Percentiles rank a stretch among this genome's conserved stretches.
phyloP scores from a whole-genome alignment of 768 basidiomycete species.

The Gymnopilus dilepis region DNA sequence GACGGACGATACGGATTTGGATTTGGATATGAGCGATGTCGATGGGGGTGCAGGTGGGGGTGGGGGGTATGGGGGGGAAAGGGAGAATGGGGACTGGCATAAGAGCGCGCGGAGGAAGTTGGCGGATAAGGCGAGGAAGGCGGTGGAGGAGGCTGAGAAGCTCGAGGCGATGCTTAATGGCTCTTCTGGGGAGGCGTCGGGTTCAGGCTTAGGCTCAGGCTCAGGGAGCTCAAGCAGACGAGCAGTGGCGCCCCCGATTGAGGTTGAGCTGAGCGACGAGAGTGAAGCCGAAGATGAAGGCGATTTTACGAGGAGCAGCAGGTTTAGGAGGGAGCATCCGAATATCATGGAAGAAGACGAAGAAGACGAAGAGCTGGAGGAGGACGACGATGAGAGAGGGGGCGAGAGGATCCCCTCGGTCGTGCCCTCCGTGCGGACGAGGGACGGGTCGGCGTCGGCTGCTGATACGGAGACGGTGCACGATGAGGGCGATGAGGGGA shows the following conservation, averaged over 20 bases:
- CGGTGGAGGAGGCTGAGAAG: constrained; percentile 53
- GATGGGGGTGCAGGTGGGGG: too few relatives aligned
- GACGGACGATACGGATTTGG: constrained; percentile 56
- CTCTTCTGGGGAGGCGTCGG: too few relatives aligned
- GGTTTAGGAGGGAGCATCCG: constrained; percentile 52
- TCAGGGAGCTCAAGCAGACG: constrained; percentile 9
- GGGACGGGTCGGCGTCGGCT: constrained; percentile 19
- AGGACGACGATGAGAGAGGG: constrained; percentile 26
- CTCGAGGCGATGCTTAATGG: constrained; percentile 31
- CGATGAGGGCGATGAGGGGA: constrained; percentile 25
- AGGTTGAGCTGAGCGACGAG: constrained; percentile 35
- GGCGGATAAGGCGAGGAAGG: constrained; percentile 70
- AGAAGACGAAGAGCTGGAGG: constrained; percentile 51
- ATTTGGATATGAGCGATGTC: constrained; percentile 51
- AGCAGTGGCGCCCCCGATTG: constrained; percentile 30
- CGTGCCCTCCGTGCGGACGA: constrained; percentile 14
- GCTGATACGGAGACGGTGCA: constrained; percentile 16
- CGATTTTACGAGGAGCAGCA: constrained; percentile 41
- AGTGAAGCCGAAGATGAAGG: constrained; percentile 31
- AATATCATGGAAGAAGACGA: constrained; percentile 78
- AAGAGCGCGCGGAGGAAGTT: constrained; percentile 67
- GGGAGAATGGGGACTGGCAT: constrained; percentile 61
- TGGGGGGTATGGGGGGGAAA: constrained; percentile 36
- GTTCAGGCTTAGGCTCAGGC: too few relatives aligned
- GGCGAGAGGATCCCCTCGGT: neutral